Conservation (phyloP, 148 eudicot species). For the Diospyros lotus region DNA sequence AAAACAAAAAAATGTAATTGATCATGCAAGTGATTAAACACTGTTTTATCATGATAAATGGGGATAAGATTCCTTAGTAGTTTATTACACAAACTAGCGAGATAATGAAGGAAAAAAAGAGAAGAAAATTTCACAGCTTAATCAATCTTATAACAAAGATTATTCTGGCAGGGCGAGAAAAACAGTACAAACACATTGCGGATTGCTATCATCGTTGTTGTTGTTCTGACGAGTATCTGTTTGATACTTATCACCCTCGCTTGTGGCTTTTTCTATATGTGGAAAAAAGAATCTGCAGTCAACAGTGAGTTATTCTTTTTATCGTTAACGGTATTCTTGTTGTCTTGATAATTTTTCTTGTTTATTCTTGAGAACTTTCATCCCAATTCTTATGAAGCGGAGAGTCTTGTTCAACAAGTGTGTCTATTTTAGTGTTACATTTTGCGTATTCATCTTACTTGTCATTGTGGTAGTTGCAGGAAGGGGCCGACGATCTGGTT, state of each 20-base stretch:
- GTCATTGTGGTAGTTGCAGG: not conserved
- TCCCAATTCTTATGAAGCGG: too few relatives aligned
- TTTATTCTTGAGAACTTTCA: too few relatives aligned
- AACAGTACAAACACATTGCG: not conserved
- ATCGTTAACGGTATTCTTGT: too few relatives aligned
- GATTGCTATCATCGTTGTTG: not conserved
- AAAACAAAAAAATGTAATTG: too few relatives aligned
- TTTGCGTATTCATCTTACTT: not conserved
- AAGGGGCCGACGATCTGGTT: not conserved
- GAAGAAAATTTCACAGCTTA: not conserved
- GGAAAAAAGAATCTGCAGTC: not conserved
- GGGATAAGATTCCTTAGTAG: too few relatives aligned
- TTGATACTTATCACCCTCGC: not conserved
- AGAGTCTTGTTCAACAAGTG: not conserved
- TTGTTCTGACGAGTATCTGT: not conserved
- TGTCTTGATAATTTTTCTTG: too few relatives aligned
- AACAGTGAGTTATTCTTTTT: not conserved
- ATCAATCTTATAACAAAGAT: too few relatives aligned
- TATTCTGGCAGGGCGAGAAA: not conserved
- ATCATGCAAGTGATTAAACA: too few relatives aligned
- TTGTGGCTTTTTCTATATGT: not conserved
- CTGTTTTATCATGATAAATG: too few relatives aligned
- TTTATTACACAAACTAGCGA: too few relatives aligned
- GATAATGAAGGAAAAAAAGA: too few relatives aligned
- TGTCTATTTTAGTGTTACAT: not conserved